phyloP scores from a whole-genome alignment of 2,329 filamentous ascomycete genomes.

The Sporothrix inflata region DNA sequence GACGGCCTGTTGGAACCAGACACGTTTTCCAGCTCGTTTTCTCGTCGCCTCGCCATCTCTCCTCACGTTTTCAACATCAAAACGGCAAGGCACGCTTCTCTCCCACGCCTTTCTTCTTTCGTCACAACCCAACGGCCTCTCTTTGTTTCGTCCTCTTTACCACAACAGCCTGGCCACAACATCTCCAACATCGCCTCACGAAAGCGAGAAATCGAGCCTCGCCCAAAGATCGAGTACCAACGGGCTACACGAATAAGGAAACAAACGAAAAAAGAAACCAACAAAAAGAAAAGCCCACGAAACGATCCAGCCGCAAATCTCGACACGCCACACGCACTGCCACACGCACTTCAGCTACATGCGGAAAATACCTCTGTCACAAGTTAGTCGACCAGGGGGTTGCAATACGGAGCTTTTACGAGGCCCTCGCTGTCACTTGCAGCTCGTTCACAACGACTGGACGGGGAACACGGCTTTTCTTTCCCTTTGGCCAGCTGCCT shows the following conservation, averaged over 20 bases:
- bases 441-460: background rate
- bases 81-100: background rate
- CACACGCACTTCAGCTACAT: background rate
- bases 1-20: background rate
- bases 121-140: background rate
- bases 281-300: background rate
- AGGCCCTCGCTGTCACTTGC: background rate
- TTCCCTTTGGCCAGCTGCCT: conserved; percentile 6
- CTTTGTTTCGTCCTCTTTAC: background rate
- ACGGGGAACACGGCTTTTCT: conserved; percentile 23
- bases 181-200: background rate
- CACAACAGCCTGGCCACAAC: background rate
- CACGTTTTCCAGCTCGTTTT: background rate
- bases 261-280: conserved; percentile 5
- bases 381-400: conserved; percentile 8
- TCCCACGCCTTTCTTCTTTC: background rate
- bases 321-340: background rate
- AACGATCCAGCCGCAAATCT: background rate
- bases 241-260: background rate
- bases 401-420: conserved; percentile 10
- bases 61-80: conserved; percentile 10
- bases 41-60: background rate
- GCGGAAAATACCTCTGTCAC: background rate
- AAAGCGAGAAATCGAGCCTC: background rate
- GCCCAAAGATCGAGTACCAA: background rate